A percentile compares a stretch with the other conserved stretches of the same genome.
These are phyloP conservation scores for Xylaria intraflava DNA, from an alignment of 495 filamentous ascomycete species.

Conservation along the genomic window DNA sequence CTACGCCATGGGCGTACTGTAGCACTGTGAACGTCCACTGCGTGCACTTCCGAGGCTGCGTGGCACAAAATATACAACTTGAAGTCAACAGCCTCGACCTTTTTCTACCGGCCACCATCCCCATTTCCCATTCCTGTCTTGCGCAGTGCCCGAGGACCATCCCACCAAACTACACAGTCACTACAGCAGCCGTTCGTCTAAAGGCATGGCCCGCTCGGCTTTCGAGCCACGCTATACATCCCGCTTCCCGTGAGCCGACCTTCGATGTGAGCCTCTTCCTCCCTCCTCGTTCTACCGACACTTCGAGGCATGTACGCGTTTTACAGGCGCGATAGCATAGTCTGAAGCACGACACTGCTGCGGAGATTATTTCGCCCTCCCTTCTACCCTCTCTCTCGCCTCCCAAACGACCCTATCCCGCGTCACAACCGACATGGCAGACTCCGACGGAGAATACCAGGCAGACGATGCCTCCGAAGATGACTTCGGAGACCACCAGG, in stretches of 20 bases:
- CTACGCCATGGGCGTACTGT: no score
- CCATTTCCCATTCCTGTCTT: background rate
- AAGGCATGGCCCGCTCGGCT: background rate
- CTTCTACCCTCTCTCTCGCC: background rate
- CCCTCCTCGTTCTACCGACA: background rate
- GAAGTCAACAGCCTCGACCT: background rate
- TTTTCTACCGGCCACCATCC: background rate
- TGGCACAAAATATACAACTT: background rate
- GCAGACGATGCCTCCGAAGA: slow-evolving; percentile 67
- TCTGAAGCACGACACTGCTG: background rate
- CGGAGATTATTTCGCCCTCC: background rate
- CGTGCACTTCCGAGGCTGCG: slow-evolving; percentile 1
- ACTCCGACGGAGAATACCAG: slow-evolving; percentile 80
- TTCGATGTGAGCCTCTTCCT: background rate
- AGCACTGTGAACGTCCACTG: no score
- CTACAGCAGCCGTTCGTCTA: background rate
- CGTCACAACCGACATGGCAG: slow-evolving; percentile 46
- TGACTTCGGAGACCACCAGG: slow-evolving; percentile 53
- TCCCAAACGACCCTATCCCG: background rate
- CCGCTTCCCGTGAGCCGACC: background rate
- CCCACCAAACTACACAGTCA: background rate
- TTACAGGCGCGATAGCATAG: background rate
- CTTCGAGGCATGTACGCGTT: background rate
- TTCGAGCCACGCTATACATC: background rate
- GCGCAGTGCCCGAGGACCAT: no score